Evolutionary conservation across 2,329 filamentous ascomycete species (phyloP).

Genomic region (Epichloe elymi): DNA sequence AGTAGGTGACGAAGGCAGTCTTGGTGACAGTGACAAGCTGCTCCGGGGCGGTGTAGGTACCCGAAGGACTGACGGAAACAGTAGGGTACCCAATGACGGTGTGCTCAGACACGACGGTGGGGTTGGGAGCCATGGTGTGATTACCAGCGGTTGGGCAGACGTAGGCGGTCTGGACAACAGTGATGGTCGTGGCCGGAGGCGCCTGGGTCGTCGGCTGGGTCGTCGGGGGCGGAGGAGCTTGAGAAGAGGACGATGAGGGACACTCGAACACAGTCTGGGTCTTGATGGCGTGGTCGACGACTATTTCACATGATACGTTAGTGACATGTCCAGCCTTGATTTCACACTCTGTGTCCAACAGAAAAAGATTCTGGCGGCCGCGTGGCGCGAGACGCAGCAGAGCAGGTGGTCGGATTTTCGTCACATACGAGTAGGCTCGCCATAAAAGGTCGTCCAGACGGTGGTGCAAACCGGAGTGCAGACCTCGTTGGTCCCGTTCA

Average conservation of each 20-base stretch:
- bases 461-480: conserved; percentile 57
- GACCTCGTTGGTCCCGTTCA: conserved; percentile 25
- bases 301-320: conserved; percentile 11
- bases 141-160: conserved; percentile 62
- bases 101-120: conserved; percentile 42
- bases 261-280: conserved; percentile 11
- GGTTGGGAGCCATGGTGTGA: conserved; percentile 60
- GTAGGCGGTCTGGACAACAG: conserved; percentile 57
- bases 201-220: conserved; percentile 2
- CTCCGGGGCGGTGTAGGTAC: conserved; percentile 62
- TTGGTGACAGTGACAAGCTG: conserved; percentile 54
- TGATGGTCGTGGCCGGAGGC: conserved; percentile 7
- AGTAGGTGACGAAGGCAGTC: conserved; percentile 44
- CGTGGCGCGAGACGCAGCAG: no score
- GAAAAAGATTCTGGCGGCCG: no score
- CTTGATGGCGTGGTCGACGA: conserved; percentile 22
- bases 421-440: conserved; percentile 49
- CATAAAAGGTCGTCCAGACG: conserved; percentile 46
- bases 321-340: no score
- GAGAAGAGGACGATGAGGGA: conserved; percentile 5
- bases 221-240: conserved; percentile 1
- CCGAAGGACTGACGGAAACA: conserved; percentile 41
- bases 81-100: conserved; percentile 33
- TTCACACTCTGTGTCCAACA: no score
- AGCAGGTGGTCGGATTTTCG: neutral